These are phyloP conservation scores for Colletotrichum tropicale DNA, from an alignment of 2,329 filamentous ascomycete genomes.

Conservation along the genomic window DNA sequence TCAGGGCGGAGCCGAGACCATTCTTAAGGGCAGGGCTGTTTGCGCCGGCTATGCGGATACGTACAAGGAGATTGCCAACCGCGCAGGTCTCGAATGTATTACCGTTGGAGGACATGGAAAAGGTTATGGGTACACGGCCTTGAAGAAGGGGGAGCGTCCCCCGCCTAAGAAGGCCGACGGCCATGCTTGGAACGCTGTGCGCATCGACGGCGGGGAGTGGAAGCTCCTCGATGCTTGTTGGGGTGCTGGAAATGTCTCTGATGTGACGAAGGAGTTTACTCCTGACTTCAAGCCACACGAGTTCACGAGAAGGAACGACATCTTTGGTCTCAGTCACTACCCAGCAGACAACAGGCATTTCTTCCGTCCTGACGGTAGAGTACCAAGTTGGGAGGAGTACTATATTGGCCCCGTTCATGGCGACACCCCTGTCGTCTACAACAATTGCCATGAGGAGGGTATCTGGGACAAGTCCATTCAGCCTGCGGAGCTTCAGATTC, in stretches of 20 bases:
- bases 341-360: constrained; percentile 72
- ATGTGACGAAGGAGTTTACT: constrained; percentile 60
- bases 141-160: constrained; percentile 66
- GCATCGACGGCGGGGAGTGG: constrained; percentile 86
- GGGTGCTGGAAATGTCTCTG: constrained; percentile 78
- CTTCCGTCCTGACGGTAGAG: constrained; percentile 74
- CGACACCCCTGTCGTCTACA: constrained; percentile 52
- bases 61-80: constrained; percentile 77
- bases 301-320: constrained; percentile 71
- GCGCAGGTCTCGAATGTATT: constrained; percentile 79
- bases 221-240: constrained; percentile 92
- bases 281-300: constrained; percentile 69
- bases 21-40: constrained; percentile 81
- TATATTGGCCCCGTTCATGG: constrained; percentile 63
- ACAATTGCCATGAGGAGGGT: constrained; percentile 52
- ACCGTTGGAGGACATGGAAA: constrained; percentile 84
- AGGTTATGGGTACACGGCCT: constrained; percentile 73
- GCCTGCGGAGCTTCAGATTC: constrained; percentile 65
- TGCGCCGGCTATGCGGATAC: constrained; percentile 90
- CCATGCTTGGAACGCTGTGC: constrained; percentile 94
- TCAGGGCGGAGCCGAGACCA: constrained; percentile 73
- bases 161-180: constrained; percentile 67
- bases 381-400: constrained; percentile 82
- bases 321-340: constrained; percentile 83
- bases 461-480: constrained; percentile 63